phyloP scores from a whole-genome alignment of 352 stramenopile genomes.

The Phytophthora pisi region DNA sequence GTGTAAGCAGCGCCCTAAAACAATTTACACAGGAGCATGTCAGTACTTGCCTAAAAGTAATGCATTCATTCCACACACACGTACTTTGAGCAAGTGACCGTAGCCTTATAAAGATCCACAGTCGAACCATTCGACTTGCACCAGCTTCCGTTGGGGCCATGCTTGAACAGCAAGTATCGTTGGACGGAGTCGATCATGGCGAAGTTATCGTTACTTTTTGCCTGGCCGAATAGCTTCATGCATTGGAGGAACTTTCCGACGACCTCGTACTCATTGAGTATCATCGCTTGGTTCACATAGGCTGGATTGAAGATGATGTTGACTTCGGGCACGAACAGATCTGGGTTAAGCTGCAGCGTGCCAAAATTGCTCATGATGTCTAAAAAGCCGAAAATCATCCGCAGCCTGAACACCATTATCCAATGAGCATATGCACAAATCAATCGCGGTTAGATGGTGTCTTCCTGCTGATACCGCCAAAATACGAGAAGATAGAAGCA shows the following conservation, averaged over 20 bases:
- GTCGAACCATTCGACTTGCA: conserved; percentile 56
- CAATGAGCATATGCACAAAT: neutral
- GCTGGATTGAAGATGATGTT: conserved; percentile 77
- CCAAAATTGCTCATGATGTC: conserved; percentile 85
- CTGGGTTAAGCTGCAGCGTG: conserved; percentile 66
- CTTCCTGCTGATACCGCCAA: neutral
- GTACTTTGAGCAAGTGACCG: conserved; percentile 82
- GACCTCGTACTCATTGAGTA: conserved; percentile 69
- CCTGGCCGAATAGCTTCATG: conserved; percentile 74
- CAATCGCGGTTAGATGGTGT: conserved; percentile 12
- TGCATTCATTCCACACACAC: conserved; percentile 16
- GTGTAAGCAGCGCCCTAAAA: conserved; percentile 59
- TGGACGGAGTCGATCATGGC: conserved; percentile 65
- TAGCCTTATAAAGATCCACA: conserved; percentile 83
- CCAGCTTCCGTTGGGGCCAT: conserved; percentile 79
- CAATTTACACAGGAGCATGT: conserved; percentile 3
- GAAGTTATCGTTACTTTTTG: conserved; percentile 40
- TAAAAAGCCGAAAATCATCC: conserved; percentile 79
- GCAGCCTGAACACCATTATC: conserved; percentile 46
- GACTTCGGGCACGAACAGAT: conserved; percentile 72
- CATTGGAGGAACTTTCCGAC: conserved; percentile 79
- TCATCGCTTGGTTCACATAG: conserved; percentile 82
- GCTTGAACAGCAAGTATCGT: conserved; percentile 66
- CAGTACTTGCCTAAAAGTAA: neutral
- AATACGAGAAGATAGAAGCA: neutral